phyloP scores from a whole-genome alignment of 2,329 filamentous ascomycete genomes.

The Dactylellina parvicollis region DNA sequence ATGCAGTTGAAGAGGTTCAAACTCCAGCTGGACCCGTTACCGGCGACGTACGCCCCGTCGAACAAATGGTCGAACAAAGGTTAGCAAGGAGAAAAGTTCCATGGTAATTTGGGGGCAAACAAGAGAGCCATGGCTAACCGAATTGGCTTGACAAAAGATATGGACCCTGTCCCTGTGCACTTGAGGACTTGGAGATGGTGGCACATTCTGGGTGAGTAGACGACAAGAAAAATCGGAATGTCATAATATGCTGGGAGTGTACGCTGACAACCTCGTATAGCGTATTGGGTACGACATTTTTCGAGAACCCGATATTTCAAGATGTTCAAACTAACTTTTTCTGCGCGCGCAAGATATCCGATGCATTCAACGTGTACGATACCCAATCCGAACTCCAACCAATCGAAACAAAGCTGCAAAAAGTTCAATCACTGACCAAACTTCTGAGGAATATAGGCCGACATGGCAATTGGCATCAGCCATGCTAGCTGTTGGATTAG shows the following conservation, averaged over 20 bases:
- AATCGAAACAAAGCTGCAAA: background rate
- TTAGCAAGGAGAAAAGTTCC: conserved; percentile 7
- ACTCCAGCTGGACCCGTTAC: conserved; percentile 48
- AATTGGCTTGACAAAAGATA: conserved; percentile 37
- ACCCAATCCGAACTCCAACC: background rate
- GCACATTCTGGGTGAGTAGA: conserved; percentile 60
- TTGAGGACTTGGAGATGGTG: conserved; percentile 65
- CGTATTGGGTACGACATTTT: conserved; percentile 44
- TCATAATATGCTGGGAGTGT: conserved; percentile 34
- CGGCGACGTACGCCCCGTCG: conserved; percentile 52
- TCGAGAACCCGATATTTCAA: background rate
- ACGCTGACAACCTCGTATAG: conserved; percentile 17
- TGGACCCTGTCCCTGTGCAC: conserved; percentile 60
- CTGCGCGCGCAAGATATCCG: conserved; percentile 38
- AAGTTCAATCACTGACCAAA: conserved; percentile 17
- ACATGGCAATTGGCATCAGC: conserved; percentile 53
- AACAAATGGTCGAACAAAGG: conserved; percentile 55
- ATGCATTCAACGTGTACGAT: conserved; percentile 51
- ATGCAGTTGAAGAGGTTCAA: conserved; percentile 37
- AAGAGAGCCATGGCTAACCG: conserved; percentile 47
- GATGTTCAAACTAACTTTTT: conserved; percentile 14
- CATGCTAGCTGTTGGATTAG: conserved; percentile 51
- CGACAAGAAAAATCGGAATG: conserved; percentile 13
- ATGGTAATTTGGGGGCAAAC: conserved; percentile 11
- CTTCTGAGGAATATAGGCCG: conserved; percentile 20